Evolutionary conservation across 1,139 yeast genomes (phyloP).

Genomic region (Debaryomycetaceae sp.): DNA sequence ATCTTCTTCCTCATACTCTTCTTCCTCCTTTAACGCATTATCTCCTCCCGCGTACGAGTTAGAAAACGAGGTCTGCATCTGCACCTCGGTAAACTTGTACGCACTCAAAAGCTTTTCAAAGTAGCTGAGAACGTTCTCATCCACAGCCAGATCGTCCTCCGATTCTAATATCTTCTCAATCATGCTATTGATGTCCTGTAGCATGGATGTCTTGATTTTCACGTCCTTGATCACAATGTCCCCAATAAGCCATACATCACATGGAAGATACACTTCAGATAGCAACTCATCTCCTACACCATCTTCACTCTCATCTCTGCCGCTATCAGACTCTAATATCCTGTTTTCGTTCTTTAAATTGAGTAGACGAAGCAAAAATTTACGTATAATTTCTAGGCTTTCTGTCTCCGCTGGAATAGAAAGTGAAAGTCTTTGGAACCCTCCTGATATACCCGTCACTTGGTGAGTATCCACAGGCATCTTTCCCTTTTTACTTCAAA

Average conservation of each 20-base stretch:
- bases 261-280: constrained; percentile 34
- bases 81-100: constrained; percentile 33
- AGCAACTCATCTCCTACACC: constrained; percentile 20
- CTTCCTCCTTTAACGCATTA: constrained; percentile 21
- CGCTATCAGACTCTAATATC: constrained; percentile 6
- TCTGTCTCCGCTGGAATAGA: constrained; percentile 26
- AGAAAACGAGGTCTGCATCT: constrained; percentile 5
- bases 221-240: constrained; percentile 31
- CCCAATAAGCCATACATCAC: constrained; percentile 39
- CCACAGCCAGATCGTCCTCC: constrained; percentile 14
- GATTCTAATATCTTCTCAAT: constrained; percentile 22
- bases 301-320: constrained; percentile 2
- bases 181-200: constrained; percentile 34
- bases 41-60: constrained; percentile 6
- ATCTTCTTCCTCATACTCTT: constrained; percentile 20
- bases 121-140: constrained; percentile 30
- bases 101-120: constrained; percentile 36
- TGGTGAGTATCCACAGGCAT: constrained; percentile 5
- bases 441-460: constrained; percentile 6
- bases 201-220: constrained; percentile 31
- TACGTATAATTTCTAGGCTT: constrained; percentile 22
- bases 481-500: too few relatives aligned
- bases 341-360: constrained; percentile 15
- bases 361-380: constrained; percentile 19
- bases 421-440: constrained; percentile 25